These are phyloP conservation scores for Dendrobium officinale DNA, from an alignment of 106 monocot species.

Conservation along the genomic window DNA sequence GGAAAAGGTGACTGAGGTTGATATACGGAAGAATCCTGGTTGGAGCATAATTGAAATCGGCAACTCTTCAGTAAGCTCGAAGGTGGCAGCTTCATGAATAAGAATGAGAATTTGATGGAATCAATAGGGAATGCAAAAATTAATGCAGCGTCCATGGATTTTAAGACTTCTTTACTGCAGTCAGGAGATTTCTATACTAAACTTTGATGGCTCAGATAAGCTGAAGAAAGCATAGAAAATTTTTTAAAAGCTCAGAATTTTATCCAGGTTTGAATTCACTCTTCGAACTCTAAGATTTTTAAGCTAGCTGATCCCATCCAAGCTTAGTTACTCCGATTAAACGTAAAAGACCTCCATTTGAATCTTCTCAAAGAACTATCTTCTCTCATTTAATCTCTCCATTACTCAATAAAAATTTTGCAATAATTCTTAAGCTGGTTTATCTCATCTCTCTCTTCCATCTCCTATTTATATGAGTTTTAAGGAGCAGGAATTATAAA, in stretches of 20 bases:
- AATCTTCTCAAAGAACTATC: too few relatives aligned
- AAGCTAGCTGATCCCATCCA: not conserved
- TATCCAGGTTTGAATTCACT: not conserved
- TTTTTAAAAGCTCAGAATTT: not conserved
- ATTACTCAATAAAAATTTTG: too few relatives aligned
- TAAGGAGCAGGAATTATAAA: too few relatives aligned
- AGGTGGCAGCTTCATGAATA: not conserved
- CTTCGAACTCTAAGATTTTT: not conserved
- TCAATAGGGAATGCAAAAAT: not conserved
- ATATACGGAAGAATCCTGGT: conserved; percentile 33
- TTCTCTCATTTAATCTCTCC: too few relatives aligned
- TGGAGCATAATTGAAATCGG: conserved; percentile 25
- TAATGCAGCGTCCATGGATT: not conserved
- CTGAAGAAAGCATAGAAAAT: not conserved
- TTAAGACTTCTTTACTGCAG: not conserved
- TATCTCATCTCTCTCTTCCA: too few relatives aligned
- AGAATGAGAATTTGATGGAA: not conserved
- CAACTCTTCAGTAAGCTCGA: not conserved
- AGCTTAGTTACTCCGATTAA: not conserved
- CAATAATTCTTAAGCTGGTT: too few relatives aligned
- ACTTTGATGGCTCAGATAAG: not conserved
- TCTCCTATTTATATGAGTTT: too few relatives aligned
- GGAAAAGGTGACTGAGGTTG: conserved; percentile 21
- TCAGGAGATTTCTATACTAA: not conserved
- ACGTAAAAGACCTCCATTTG: too few relatives aligned